A percentile compares a stretch with the other conserved stretches of the same genome.
These are phyloP conservation scores for Fusarium nanum DNA, from an alignment of 2,329 filamentous ascomycete genomes.

Conservation along the genomic window DNA sequence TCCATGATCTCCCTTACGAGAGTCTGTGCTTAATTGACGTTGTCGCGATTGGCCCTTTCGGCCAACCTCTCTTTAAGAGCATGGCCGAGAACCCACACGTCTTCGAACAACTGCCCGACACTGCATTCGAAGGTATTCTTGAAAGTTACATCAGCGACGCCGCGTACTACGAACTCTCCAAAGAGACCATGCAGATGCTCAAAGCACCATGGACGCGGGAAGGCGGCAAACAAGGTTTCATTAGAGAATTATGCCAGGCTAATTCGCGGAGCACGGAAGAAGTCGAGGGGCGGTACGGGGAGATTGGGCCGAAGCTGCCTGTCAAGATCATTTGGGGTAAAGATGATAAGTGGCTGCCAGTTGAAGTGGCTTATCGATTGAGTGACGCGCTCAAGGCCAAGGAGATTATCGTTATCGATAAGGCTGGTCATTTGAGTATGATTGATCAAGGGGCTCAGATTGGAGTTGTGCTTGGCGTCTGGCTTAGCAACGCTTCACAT, in stretches of 20 bases:
- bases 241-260: constrained; percentile 54
- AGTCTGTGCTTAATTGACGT: constrained; percentile 58
- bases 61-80: constrained; percentile 57
- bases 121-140: constrained; percentile 54
- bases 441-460: constrained; percentile 56
- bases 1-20: constrained; percentile 52
- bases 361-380: constrained; percentile 49
- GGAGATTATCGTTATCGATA: constrained; percentile 50
- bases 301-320: constrained; percentile 51
- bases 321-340: constrained; percentile 59
- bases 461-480: constrained; percentile 52
- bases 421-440: constrained; percentile 59
- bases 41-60: constrained; percentile 57
- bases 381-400: constrained; percentile 47
- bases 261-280: constrained; percentile 41
- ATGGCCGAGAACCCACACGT: constrained; percentile 51
- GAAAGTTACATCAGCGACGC: constrained; percentile 56
- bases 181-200: constrained; percentile 51
- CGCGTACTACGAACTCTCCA: constrained; percentile 45
- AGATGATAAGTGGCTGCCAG: constrained; percentile 58
- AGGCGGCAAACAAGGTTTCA: constrained; percentile 51
- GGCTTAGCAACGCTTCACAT: constrained; percentile 38
- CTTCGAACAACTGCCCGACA: constrained; percentile 51
- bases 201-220: constrained; percentile 51
- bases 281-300: constrained; percentile 54